Base-by-base conservation (phyloP, 139 green algal species). In the Bryopsis sp. region DNA sequence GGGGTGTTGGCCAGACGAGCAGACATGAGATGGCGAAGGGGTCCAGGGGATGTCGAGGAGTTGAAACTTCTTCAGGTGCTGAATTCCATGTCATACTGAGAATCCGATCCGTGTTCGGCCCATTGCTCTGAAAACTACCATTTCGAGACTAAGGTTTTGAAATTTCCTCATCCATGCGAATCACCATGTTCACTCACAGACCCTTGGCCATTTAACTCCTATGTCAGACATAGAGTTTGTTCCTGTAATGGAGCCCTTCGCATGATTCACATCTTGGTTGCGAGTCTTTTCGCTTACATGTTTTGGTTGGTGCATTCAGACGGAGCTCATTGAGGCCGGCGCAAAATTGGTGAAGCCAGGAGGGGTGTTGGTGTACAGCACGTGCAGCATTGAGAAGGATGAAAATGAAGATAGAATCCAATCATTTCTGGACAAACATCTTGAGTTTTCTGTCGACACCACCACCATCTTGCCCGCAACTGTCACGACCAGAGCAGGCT, bases 281-380 rank as follows among this genome's bases (percentile, higher is more conserved):
- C 11, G 7, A 1, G 8, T 58, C 28, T 38, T 19, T 38, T 50
- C 47, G 1, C n/a, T 39, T 24, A 39, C 46, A 60, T 62, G n/a
- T 24, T 33, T 68, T n/a, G 8, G 5, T 39, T 5, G 11, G 11
- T 39, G 47, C 61, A 24, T 69, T 8, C 85, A 95, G 73, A 76
- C 57, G 0, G 48, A 80, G 35, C 77, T 97, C 62, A 72, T 97
- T 34, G 72, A 87, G 19, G 78, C 82, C 2, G 91, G 87, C 28
- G 76, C 80, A 0, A 2, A 11, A 22, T 50, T 89, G 38, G 90
- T 97, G 32, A 70, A 50, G 26, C 89, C 88, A 8, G 88, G 90
- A 0, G 91, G 91, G 2, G 1, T 92, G 26, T 78, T 97, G 32
- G 89, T 97, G 32, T 97, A 97, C 78, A 83, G 64, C 70, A 97